phyloP scores from a whole-genome alignment of 495 filamentous ascomycete species.

The Jackrogersella multiformis region DNA sequence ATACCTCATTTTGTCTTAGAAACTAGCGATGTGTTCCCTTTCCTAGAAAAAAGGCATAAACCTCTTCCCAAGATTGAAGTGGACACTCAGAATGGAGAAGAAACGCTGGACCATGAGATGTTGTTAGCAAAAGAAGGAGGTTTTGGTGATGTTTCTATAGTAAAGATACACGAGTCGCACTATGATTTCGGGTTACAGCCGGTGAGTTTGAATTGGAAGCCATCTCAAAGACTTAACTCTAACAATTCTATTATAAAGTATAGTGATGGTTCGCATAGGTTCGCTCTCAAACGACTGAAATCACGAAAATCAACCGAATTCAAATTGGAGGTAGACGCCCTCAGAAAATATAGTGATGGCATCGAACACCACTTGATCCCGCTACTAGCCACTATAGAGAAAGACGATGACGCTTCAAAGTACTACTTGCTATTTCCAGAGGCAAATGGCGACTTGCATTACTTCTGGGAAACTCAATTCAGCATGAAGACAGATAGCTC shows the following conservation, averaged over 20 bases:
- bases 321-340: constrained; percentile 24
- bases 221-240: neutral
- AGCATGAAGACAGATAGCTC: neutral
- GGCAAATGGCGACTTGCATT: constrained; percentile 18
- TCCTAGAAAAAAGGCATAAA: constrained; percentile 8
- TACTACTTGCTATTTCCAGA: constrained; percentile 29
- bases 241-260: neutral
- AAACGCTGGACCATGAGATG: constrained; percentile 9
- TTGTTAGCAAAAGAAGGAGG: constrained; percentile 1
- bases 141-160: constrained; percentile 23
- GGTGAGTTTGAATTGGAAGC: neutral
- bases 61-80: neutral
- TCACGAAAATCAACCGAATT: constrained; percentile 7
- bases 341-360: constrained; percentile 15
- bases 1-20: constrained; percentile 26
- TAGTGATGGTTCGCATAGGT: constrained; percentile 8
- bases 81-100: neutral
- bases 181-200: neutral
- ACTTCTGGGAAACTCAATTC: constrained; percentile 16
- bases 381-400: constrained; percentile 23
- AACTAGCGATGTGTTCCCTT: constrained; percentile 7
- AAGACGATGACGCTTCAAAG: neutral
- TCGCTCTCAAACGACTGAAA: constrained; percentile 24
- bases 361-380: constrained; percentile 26
- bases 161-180: constrained; percentile 18